A percentile compares a stretch with the other conserved stretches of the same genome.
These are phyloP conservation scores for Sophora flavescens DNA, from an alignment of 306 rosid genomes.

Conservation along the genomic window DNA sequence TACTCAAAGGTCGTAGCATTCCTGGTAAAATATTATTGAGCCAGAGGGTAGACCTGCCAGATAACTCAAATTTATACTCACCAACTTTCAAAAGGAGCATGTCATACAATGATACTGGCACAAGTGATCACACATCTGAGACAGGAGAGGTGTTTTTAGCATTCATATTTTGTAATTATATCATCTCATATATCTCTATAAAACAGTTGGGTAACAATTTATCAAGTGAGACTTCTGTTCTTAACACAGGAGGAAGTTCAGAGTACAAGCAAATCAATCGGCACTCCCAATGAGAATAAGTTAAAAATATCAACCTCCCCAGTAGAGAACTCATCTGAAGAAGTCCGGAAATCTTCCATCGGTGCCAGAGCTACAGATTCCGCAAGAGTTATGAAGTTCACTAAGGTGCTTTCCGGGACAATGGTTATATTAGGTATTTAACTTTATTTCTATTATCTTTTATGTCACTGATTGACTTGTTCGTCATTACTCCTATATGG, in stretches of 20 bases:
- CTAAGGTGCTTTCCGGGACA: constrained; percentile 82
- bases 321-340: constrained; percentile 59
- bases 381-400: constrained; percentile 86
- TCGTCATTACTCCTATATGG: constrained; percentile 23
- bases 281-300: constrained; percentile 55
- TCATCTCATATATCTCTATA: not conserved
- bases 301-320: constrained; percentile 54
- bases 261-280: constrained; percentile 52
- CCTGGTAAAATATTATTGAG: constrained; percentile 90
- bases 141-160: constrained; percentile 58
- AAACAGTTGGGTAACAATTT: constrained; percentile 23
- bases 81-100: constrained; percentile 66
- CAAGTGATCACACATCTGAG: constrained; percentile 65
- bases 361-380: constrained; percentile 95
- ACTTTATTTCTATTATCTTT: constrained; percentile 30
- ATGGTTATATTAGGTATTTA: constrained; percentile 74
- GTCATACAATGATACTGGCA: constrained; percentile 66
- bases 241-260: constrained; percentile 71
- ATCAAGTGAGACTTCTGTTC: constrained; percentile 47
- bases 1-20: constrained; percentile 92
- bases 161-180: constrained; percentile 23
- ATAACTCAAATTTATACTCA: constrained; percentile 51
- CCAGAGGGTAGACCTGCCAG: constrained; percentile 63
- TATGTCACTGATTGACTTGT: constrained; percentile 10
- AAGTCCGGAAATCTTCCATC: constrained; percentile 58